A percentile compares a stretch with the other conserved stretches of the same genome.
Conservation (phyloP, 768 basidiomycete genomes). For the Podaxis mareebaensis region DNA sequence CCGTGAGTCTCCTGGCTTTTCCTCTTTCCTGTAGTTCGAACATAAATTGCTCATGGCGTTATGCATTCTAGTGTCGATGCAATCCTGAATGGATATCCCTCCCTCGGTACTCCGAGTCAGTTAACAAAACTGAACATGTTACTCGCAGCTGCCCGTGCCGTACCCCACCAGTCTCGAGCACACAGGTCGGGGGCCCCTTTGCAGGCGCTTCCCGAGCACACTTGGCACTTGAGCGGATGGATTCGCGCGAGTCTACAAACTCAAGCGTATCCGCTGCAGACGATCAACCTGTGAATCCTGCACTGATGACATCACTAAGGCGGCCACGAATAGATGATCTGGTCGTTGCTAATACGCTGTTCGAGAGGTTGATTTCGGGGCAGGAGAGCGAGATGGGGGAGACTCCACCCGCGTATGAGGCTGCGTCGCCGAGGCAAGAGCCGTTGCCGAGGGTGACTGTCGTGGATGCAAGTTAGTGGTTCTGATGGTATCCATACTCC, state of each 20-base stretch:
- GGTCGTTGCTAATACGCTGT: conserved; percentile 38
- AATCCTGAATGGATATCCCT: conserved; percentile 79
- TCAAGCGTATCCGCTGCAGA: conserved; percentile 38
- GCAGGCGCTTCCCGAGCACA: conserved; percentile 14
- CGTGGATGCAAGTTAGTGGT: background rate
- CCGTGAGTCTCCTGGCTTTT: conserved; percentile 48
- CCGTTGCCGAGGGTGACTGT: background rate
- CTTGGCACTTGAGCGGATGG: conserved; percentile 29
- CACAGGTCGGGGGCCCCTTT: conserved; percentile 3
- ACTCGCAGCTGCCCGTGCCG: conserved; percentile 51
- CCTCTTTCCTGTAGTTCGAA: background rate
- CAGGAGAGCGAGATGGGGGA: conserved; percentile 82
- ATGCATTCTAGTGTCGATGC: conserved; percentile 64
- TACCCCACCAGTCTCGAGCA: conserved; percentile 20
- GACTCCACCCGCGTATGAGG: conserved; percentile 73
- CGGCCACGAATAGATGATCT: conserved; percentile 27
- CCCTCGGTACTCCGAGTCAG: conserved; percentile 66
- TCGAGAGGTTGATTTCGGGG: conserved; percentile 81
- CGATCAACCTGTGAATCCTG: conserved; percentile 33
- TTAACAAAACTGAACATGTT: conserved; percentile 35
- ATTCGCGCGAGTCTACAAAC: conserved; percentile 35
- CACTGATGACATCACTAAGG: conserved; percentile 30
- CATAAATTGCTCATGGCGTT: background rate
- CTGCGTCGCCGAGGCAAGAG: background rate
- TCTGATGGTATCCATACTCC: background rate